These are phyloP conservation scores for Rosa persica DNA, from an alignment of 306 rosid species.

Conservation along the genomic window DNA sequence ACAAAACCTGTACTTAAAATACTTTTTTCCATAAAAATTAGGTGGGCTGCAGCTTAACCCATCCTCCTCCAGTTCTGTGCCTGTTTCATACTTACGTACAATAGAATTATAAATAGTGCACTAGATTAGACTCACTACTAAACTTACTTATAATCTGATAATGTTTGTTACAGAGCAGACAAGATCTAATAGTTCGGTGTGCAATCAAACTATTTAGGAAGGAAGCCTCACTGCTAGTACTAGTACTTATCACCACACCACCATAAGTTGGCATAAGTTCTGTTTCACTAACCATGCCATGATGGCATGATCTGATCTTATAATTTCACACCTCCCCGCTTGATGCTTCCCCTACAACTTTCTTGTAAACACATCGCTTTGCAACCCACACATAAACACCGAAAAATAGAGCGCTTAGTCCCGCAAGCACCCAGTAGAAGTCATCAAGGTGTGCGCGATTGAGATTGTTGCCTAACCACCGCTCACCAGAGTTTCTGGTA, in stretches of 20 bases:
- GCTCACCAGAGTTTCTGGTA: constrained; percentile 25
- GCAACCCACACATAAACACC: constrained; percentile 49
- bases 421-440: constrained; percentile 68
- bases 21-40: no score
- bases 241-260: not conserved
- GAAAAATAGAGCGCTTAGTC: constrained; percentile 44
- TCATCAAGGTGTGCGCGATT: constrained; percentile 67
- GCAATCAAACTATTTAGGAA: not conserved
- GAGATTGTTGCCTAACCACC: constrained; percentile 58
- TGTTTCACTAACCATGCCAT: not conserved
- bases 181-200: no score
- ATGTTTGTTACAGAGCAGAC: not conserved
- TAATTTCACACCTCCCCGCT: not conserved
- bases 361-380: constrained; percentile 50
- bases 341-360: constrained; percentile 29
- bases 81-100: no score
- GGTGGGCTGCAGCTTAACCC: no score
- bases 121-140: no score
- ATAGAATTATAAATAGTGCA: no score
- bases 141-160: no score
- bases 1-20: no score
- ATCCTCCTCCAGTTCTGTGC: no score
- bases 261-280: not conserved
- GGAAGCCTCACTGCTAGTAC: not conserved
- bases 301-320: not conserved